A percentile compares a stretch with the other conserved stretches of the same genome.
Conservation (phyloP, 202 grass and related monocot genomes). For the Carex arenaria region DNA sequence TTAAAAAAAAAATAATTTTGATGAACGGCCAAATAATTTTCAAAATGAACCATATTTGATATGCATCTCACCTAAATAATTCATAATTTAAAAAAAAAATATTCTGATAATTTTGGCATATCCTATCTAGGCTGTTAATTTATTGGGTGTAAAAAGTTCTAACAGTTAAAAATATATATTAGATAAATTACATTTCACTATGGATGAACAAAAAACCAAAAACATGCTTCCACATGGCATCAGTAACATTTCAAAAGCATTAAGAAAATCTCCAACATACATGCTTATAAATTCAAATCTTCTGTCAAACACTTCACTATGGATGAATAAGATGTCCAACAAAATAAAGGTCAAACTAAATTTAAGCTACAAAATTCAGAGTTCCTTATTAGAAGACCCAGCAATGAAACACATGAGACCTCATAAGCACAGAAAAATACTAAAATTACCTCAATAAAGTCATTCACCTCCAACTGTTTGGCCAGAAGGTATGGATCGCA, state of each 20-base stretch:
- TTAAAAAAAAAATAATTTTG: too few species aligned
- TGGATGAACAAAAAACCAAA: background rate
- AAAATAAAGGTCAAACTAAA: conserved; percentile 8
- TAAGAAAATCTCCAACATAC: background rate
- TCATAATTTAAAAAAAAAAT: background rate
- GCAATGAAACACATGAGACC: background rate
- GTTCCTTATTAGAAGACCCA: background rate
- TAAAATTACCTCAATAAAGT: background rate
- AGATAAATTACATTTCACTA: background rate
- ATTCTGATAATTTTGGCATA: background rate
- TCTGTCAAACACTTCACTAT: conserved; percentile 7
- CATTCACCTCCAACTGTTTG: conserved; percentile 75
- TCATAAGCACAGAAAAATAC: background rate
- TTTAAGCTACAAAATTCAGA: conserved; percentile 27
- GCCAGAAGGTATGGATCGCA: conserved; percentile 92
- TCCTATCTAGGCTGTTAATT: background rate
- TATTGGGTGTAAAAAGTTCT: background rate
- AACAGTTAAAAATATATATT: background rate
- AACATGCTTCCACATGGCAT: background rate
- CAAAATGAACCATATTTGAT: background rate
- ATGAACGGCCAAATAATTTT: background rate
- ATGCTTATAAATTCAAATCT: background rate
- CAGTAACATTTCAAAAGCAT: background rate
- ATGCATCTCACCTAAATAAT: background rate
- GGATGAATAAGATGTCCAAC: background rate